Evolutionary conservation across 129 eudicot genomes (phyloP).

Genomic region (Pittosporum tobira): DNA sequence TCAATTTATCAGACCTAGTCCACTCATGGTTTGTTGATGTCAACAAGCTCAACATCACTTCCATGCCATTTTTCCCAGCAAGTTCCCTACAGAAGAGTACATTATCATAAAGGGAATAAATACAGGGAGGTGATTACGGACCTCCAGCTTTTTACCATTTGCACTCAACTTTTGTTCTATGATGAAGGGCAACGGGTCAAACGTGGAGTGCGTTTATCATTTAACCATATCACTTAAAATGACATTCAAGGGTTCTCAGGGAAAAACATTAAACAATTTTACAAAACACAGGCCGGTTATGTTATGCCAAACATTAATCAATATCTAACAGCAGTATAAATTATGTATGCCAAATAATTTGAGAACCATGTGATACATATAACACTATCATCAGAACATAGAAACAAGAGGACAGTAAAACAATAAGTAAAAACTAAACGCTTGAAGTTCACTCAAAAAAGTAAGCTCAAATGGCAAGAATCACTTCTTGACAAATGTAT

Average conservation of each 20-base stretch:
- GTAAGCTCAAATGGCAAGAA: neutral
- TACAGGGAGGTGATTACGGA: too few relatives aligned
- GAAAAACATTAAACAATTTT: neutral
- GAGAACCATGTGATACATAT: too few relatives aligned
- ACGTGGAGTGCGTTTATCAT: too few relatives aligned
- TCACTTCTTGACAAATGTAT: neutral
- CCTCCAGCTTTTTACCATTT: too few relatives aligned
- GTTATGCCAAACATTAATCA: too few relatives aligned
- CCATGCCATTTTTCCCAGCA: slow-evolving; percentile 52
- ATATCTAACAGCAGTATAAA: neutral
- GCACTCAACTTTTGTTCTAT: too few relatives aligned
- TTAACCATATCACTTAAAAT: too few relatives aligned
- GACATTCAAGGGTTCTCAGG: neutral
- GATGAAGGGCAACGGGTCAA: too few relatives aligned
- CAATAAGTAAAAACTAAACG: neutral
- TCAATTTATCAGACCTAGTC: slow-evolving; percentile 46
- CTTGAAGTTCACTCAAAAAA: neutral
- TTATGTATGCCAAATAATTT: too few relatives aligned
- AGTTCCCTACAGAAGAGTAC: slow-evolving; percentile 35
- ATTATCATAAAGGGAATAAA: slow-evolving; percentile 1
- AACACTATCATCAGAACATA: neutral
- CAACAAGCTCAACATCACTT: slow-evolving; percentile 62
- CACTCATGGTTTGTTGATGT: slow-evolving; percentile 49
- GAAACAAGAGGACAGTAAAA: neutral
- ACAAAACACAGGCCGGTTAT: neutral